Percentiles rank a stretch among this genome's conserved stretches.
Evolutionary conservation across 345 rosid species (phyloP).

Genomic region (Populus davidiana): DNA sequence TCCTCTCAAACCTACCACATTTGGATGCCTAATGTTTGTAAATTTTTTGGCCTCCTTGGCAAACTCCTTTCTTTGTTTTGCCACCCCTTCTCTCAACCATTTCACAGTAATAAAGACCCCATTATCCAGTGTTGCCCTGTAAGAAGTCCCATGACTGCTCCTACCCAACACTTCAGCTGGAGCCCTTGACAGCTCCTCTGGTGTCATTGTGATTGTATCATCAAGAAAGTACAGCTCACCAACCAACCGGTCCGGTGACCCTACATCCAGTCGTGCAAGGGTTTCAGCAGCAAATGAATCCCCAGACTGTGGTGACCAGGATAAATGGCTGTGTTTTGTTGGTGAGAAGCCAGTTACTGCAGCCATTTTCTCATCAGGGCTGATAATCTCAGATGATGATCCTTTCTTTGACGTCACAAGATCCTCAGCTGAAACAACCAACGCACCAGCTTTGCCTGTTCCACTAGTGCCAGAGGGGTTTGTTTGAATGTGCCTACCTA

Average conservation of each 20-base stretch:
- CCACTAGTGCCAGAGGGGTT: constrained; percentile 49
- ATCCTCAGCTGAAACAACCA: constrained; percentile 86
- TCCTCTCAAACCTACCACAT: constrained; percentile 90
- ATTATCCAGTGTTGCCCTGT: constrained; percentile 83
- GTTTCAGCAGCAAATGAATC: constrained; percentile 83
- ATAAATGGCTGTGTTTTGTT: constrained; percentile 64
- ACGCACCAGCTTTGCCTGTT: constrained; percentile 53
- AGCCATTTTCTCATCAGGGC: constrained; percentile 73
- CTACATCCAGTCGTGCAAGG: constrained; percentile 74
- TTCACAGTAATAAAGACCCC: constrained; percentile 87
- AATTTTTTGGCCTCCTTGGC: constrained; percentile 97
- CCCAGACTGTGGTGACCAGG: constrained; percentile 96
- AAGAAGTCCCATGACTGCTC: constrained; percentile 98
- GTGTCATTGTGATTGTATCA: constrained; percentile 78
- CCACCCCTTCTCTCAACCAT: constrained; percentile 98
- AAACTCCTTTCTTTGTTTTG: constrained; percentile 91
- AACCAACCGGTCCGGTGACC: constrained; percentile 85
- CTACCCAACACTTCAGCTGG: constrained; percentile 98
- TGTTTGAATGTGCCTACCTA: constrained; percentile 37
- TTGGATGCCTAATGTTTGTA: constrained; percentile 92
- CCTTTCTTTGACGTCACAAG: constrained; percentile 72
- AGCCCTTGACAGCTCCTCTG: constrained; percentile 91
- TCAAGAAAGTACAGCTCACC: constrained; percentile 94
- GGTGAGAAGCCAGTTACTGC: constrained; percentile 79
- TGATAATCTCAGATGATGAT: constrained; percentile 69